These are phyloP conservation scores for Kodamaea sp. DNA, from an alignment of 1,139 yeast genomes.

Conservation along the genomic window DNA sequence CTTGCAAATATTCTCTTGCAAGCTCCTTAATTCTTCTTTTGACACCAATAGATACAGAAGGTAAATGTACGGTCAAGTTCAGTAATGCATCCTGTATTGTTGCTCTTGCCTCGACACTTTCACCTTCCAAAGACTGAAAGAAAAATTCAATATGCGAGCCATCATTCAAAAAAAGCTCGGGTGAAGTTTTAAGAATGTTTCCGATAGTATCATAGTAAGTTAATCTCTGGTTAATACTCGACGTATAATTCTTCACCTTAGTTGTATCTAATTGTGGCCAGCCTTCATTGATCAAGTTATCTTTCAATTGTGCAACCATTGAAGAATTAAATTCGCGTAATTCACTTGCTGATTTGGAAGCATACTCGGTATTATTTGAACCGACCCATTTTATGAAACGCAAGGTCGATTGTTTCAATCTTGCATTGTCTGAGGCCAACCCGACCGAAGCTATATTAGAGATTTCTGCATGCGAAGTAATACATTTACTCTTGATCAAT, in stretches of 20 bases:
- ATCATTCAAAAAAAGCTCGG: slow-evolving; percentile 42
- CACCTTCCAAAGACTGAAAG: slow-evolving; percentile 69
- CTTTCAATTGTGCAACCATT: slow-evolving; percentile 51
- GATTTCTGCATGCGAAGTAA: slow-evolving; percentile 38
- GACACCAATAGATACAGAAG: slow-evolving; percentile 34
- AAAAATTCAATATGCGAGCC: slow-evolving; percentile 59
- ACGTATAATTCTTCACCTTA: slow-evolving; percentile 24
- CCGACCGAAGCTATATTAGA: slow-evolving; percentile 52
- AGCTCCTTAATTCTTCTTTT: slow-evolving; percentile 43
- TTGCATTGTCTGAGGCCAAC: slow-evolving; percentile 48
- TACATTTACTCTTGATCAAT: slow-evolving; percentile 50
- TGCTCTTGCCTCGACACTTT: slow-evolving; percentile 56
- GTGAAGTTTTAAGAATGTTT: slow-evolving; percentile 51
- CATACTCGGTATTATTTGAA: slow-evolving; percentile 16
- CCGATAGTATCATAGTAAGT: slow-evolving; percentile 79
- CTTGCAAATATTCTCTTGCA: slow-evolving; percentile 36
- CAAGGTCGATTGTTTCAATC: slow-evolving; percentile 49
- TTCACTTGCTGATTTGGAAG: slow-evolving; percentile 8
- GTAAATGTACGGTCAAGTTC: slow-evolving; percentile 50
- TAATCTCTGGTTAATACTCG: slow-evolving; percentile 46
- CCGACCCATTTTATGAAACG: slow-evolving; percentile 60
- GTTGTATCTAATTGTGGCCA: slow-evolving; percentile 52
- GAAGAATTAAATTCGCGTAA: slow-evolving; percentile 29
- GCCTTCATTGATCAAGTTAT: slow-evolving; percentile 51
- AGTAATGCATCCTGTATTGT: slow-evolving; percentile 74